These are phyloP conservation scores for Pontederia crassipes DNA, from an alignment of 176 grass and related monocot species.

Conservation along the genomic window DNA sequence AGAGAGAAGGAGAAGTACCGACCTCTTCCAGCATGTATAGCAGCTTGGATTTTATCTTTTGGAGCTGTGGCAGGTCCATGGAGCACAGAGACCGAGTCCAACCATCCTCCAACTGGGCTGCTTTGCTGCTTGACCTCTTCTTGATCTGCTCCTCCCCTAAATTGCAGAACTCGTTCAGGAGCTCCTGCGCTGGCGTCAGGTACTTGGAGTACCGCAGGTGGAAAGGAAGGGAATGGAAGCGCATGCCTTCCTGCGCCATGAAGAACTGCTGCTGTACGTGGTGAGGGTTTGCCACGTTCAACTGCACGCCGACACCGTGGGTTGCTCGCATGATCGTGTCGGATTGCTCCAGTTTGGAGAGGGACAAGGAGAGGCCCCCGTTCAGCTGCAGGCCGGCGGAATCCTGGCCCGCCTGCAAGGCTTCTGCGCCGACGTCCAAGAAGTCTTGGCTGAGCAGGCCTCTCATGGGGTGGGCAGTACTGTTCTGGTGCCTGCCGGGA, in stretches of 20 bases:
- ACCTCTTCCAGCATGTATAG: constrained; percentile 67
- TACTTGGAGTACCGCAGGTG: constrained; percentile 34
- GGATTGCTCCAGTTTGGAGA: not conserved
- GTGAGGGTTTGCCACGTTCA: not conserved
- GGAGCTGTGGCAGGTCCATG: constrained; percentile 46
- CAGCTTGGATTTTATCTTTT: constrained; percentile 44
- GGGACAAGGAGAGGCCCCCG: not conserved
- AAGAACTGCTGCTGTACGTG: not conserved
- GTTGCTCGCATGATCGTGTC: not conserved
- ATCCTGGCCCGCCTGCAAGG: not conserved
- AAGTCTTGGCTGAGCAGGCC: not conserved
- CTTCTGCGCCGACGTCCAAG: not conserved
- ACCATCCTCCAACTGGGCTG: constrained; percentile 24
- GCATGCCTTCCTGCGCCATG: constrained; percentile 2
- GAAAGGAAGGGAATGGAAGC: constrained; percentile 7
- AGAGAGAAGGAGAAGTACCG: not conserved
- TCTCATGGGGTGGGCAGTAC: not conserved
- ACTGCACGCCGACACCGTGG: not conserved
- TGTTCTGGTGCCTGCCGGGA: not conserved
- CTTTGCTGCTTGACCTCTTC: constrained; percentile 11
- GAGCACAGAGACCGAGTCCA: constrained; percentile 27
- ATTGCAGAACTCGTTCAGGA: constrained; percentile 47
- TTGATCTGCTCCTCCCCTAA: constrained; percentile 18
- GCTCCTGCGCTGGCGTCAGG: constrained; percentile 28
- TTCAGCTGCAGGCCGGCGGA: not conserved